Conservation (phyloP, 192 early-diverging fungal genomes). For the Bifiguratus adelaidae region DNA sequence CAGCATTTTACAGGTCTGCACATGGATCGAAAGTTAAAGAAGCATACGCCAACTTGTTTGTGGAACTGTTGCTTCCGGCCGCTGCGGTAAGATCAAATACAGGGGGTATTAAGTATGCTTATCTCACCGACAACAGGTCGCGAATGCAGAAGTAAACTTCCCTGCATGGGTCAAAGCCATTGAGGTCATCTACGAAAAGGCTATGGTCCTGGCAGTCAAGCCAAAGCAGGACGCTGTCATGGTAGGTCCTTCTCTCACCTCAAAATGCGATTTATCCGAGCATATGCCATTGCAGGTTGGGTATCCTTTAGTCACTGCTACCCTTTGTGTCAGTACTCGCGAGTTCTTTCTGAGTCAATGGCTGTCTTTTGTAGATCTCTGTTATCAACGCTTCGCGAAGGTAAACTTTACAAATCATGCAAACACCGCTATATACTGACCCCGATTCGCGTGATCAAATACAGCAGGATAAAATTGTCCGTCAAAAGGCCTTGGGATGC, state of each 20-base stretch:
- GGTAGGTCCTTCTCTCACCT: background rate
- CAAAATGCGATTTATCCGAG: background rate
- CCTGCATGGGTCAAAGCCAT: conserved; percentile 89
- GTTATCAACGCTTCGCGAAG: conserved; percentile 52
- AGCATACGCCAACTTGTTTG: conserved; percentile 85
- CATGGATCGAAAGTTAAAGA: conserved; percentile 75
- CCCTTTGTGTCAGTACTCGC: conserved; percentile 82
- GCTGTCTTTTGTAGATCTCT: conserved; percentile 52
- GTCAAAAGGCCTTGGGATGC: conserved; percentile 67
- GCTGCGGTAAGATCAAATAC: conserved; percentile 40
- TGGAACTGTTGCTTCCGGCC: conserved; percentile 83
- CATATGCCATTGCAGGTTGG: conserved; percentile 39
- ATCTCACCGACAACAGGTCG: conserved; percentile 41
- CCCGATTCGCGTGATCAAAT: background rate
- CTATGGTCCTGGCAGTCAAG: conserved; percentile 83
- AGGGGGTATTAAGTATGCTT: background rate
- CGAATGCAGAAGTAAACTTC: conserved; percentile 88
- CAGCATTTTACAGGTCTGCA: conserved; percentile 78
- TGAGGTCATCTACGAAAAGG: conserved; percentile 83
- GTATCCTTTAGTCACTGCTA: conserved; percentile 76
- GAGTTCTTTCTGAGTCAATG: conserved; percentile 84
- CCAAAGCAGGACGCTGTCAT: conserved; percentile 39
- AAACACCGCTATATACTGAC: background rate
- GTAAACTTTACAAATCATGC: conserved; percentile 6
- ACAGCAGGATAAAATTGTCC: conserved; percentile 53